A percentile compares a stretch with the other conserved stretches of the same genome.
Conservation (phyloP, 176 grass and related monocot genomes). For the Paspalum notatum region DNA sequence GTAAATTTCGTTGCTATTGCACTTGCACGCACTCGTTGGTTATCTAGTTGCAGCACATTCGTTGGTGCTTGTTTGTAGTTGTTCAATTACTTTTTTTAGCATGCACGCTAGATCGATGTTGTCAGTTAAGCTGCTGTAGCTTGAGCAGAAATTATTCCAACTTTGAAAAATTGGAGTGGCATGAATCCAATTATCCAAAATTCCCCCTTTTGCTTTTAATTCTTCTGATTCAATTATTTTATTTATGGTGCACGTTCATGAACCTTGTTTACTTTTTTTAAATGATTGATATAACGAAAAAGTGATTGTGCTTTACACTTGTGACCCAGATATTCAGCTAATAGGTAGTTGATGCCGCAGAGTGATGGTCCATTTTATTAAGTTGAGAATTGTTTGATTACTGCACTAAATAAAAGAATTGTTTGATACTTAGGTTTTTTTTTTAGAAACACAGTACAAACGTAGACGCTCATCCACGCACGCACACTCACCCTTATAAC, state of each 20-base stretch:
- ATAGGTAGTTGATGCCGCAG: conserved; percentile 31
- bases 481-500: no score
- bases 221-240: not conserved
- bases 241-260: not conserved
- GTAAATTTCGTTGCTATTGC: conserved; percentile 9
- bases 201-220: no score
- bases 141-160: not conserved
- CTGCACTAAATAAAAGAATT: no score
- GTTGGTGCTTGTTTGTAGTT: not conserved
- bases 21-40: not conserved
- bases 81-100: not conserved
- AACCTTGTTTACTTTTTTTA: not conserved
- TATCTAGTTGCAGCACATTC: conserved; percentile 37
- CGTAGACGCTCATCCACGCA: no score
- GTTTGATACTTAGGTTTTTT: no score
- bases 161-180: no score
- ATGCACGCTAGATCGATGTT: not conserved
- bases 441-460: no score
- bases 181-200: no score
- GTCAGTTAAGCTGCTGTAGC: not conserved
- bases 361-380: conserved; percentile 3
- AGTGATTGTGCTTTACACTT: conserved; percentile 6
- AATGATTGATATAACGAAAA: conserved; percentile 5
- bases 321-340: not conserved
- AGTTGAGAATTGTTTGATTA: not conserved